phyloP scores from a whole-genome alignment of 2,329 filamentous ascomycete species.

The Amphichorda felina region DNA sequence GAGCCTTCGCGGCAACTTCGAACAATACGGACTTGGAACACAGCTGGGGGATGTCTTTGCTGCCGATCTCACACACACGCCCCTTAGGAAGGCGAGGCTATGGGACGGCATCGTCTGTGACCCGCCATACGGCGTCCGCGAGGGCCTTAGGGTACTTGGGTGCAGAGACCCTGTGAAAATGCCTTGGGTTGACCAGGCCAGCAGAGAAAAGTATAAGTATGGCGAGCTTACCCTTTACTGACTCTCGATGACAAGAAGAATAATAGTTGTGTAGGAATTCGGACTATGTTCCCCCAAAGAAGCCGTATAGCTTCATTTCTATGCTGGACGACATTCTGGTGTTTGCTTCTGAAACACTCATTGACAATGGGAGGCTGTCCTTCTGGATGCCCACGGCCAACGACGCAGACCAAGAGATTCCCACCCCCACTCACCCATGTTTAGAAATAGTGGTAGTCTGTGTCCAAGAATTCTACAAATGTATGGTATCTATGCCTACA shows the following conservation, averaged over 20 bases:
- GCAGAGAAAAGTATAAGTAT: constrained; percentile 56
- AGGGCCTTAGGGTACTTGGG: constrained; percentile 82
- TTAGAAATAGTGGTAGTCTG: constrained; percentile 66
- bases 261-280: constrained; percentile 22
- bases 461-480: constrained; percentile 82
- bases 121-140: constrained; percentile 88
- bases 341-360: constrained; percentile 67
- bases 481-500: constrained; percentile 29
- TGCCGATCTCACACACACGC: constrained; percentile 80
- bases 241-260: too few relatives aligned
- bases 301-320: constrained; percentile 80
- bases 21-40: constrained; percentile 62
- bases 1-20: constrained; percentile 58
- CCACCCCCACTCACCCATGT: constrained; percentile 64
- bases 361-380: constrained; percentile 67
- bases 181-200: constrained; percentile 53
- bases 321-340: constrained; percentile 84
- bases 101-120: constrained; percentile 93
- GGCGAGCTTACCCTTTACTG: constrained; percentile 15
- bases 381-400: constrained; percentile 98
- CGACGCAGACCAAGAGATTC: constrained; percentile 63
- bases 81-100: constrained; percentile 45
- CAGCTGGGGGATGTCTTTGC: constrained; percentile 69
- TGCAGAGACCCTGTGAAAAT: constrained; percentile 53
- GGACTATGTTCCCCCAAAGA: constrained; percentile 76